A percentile compares a stretch with the other conserved stretches of the same genome.
These are phyloP conservation scores for Cyclotella sp. DNA, from an alignment of 108 stramenopile species.

Conservation along the genomic window DNA sequence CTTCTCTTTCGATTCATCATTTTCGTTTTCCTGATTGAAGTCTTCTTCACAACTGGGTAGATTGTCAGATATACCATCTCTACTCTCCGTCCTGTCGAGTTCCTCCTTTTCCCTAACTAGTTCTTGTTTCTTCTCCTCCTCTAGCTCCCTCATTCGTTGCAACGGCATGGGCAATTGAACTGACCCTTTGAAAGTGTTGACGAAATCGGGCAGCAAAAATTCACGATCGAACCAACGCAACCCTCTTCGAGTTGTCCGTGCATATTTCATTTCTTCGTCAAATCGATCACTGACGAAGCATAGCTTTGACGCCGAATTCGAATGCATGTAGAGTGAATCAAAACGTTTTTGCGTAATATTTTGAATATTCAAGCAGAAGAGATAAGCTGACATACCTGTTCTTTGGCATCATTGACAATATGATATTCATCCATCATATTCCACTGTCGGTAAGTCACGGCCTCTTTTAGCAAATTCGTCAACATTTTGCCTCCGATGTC, in stretches of 20 bases:
- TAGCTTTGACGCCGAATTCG: slow-evolving; percentile 4
- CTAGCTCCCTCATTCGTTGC: slow-evolving; percentile 51
- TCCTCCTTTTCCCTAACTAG: slow-evolving; percentile 39
- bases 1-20: slow-evolving; percentile 1
- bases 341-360: background rate
- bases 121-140: slow-evolving; percentile 30
- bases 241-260: slow-evolving; percentile 57
- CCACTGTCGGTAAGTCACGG: slow-evolving; percentile 93
- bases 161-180: slow-evolving; percentile 65
- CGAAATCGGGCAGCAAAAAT: slow-evolving; percentile 91
- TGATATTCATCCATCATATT: slow-evolving; percentile 97
- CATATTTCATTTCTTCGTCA: slow-evolving; percentile 70
- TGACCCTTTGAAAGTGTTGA: slow-evolving; percentile 70
- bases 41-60: slow-evolving; percentile 18
- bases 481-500: slow-evolving; percentile 93
- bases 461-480: slow-evolving; percentile 92
- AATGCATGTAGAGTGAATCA: background rate
- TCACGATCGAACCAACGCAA: slow-evolving; percentile 81
- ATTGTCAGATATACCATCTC: slow-evolving; percentile 9
- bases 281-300: slow-evolving; percentile 79
- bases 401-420: slow-evolving; percentile 83
- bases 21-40: background rate
- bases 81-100: slow-evolving; percentile 35
- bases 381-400: slow-evolving; percentile 32
- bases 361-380: slow-evolving; percentile 7